Evolutionary conservation across 2,329 filamentous ascomycete species (phyloP), one percentile per base, ranked within the genome.

Genomic region (Aspergillus sp.): DNA sequence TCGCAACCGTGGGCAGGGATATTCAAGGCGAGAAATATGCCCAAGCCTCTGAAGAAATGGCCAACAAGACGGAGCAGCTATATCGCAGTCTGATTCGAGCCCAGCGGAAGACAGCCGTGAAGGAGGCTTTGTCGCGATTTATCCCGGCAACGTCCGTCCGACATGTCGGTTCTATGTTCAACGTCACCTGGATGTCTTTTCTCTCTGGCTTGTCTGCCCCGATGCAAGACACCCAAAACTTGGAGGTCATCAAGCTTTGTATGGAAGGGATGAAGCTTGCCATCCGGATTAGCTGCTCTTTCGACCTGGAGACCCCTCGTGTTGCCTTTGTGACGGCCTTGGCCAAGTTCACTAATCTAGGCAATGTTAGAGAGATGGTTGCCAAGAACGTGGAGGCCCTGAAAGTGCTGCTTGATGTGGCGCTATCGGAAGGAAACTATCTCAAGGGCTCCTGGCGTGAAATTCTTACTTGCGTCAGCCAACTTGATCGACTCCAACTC

Each of bases 131-230:
- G 64, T 87, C 79, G 74, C 86, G 78, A 52, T 99, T 94, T 71
- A 95, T 99, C 50, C 89, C 91, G 1, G 94, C 94, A 3, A 94
- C 91, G 1, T 97, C 92, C 0, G 92, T 91, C 69, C 93, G 91
- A 63, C 94, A 99, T 70, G 89, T 97, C 46, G 94, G 94, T 0
- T 91, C 94, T 0, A 99, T 99, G 94, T 97, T 99, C 67, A 92
- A 96, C 64, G 91, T 96, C 20, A 95, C 91, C 0, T 99, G 94
- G 94, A 99, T 97, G 93, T 96, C 93, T 9, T 95, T 97, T 71
- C 88, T 99, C 65, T 97, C 93, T 4, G 92, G 92, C 0, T 81
- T 99, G 21, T 97, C 93, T 1, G 92, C 89, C 47, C 89, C 95
- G 61, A 92, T 94, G 69, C 94, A 97, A 63, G 92, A 96, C 67